These are phyloP conservation scores for Madurella fahalii DNA, from an alignment of 2,329 filamentous ascomycete genomes.

Conservation along the genomic window DNA sequence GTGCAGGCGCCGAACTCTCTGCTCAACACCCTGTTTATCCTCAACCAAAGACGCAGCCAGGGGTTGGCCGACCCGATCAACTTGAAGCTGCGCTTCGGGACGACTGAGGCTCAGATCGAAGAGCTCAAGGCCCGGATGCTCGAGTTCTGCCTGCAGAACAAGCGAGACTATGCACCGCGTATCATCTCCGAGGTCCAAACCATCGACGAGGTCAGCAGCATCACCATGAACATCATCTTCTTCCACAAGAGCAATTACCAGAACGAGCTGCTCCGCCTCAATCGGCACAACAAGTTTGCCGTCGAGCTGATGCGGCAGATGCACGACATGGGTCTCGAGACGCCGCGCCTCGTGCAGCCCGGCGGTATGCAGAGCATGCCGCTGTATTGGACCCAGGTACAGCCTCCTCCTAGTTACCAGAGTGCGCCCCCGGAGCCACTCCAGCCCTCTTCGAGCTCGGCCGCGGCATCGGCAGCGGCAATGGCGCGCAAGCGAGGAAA, in stretches of 20 bases:
- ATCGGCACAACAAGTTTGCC: slow-evolving; percentile 90
- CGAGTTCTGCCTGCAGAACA: slow-evolving; percentile 78
- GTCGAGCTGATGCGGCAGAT: slow-evolving; percentile 86
- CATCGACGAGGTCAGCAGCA: slow-evolving; percentile 77
- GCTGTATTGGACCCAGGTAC: slow-evolving; percentile 47
- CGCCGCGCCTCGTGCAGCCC: slow-evolving; percentile 68
- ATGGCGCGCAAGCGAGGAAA: slow-evolving; percentile 10
- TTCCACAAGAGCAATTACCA: slow-evolving; percentile 98
- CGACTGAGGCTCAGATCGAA: slow-evolving; percentile 77
- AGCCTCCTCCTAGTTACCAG: slow-evolving; percentile 13
- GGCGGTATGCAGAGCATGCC: slow-evolving; percentile 65
- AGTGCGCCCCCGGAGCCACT: neutral
- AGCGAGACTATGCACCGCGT: slow-evolving; percentile 62
- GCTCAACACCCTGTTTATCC: slow-evolving; percentile 87
- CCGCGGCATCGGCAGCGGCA: neutral
- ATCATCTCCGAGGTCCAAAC: slow-evolving; percentile 65
- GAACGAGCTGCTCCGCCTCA: slow-evolving; percentile 85
- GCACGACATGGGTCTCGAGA: slow-evolving; percentile 78
- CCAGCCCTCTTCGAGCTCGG: slow-evolving; percentile 2
- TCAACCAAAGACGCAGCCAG: slow-evolving; percentile 89
- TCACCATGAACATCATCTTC: slow-evolving; percentile 88
- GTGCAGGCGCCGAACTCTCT: slow-evolving; percentile 95
- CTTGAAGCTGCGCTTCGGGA: slow-evolving; percentile 84
- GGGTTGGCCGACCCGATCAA: slow-evolving; percentile 81
- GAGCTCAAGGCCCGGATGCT: slow-evolving; percentile 73